Evolutionary conservation across 352 stramenopile genomes (phyloP).

Genomic region (Pythium dissimile): DNA sequence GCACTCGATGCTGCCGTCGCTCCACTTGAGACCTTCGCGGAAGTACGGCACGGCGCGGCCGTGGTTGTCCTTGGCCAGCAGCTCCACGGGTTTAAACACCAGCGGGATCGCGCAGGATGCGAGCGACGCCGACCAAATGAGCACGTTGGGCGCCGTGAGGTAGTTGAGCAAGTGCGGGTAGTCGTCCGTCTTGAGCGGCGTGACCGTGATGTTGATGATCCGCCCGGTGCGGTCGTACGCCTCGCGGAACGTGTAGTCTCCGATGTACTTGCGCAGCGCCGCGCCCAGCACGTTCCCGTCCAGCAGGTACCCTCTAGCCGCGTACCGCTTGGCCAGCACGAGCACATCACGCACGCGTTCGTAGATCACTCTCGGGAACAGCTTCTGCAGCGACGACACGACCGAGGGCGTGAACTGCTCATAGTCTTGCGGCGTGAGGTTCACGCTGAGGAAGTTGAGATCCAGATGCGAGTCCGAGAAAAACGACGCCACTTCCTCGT

Average conservation of each 20-base stretch:
- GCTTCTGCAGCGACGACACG: conserved; percentile 31
- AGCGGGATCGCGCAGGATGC: conserved; percentile 94
- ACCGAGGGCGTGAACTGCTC: conserved; percentile 56
- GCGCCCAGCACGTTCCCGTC: conserved; percentile 65
- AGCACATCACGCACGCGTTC: conserved; percentile 43
- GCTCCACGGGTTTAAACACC: conserved; percentile 93
- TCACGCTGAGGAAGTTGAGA: conserved; percentile 60
- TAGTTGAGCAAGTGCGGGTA: conserved; percentile 98
- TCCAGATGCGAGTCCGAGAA: conserved; percentile 42
- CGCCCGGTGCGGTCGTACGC: conserved; percentile 97
- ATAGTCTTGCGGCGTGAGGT: conserved; percentile 62
- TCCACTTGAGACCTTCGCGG: conserved; percentile 88
- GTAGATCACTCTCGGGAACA: conserved; percentile 48
- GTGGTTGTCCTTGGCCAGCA: conserved; percentile 93
- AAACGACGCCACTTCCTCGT: conserved; percentile 87
- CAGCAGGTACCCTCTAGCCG: conserved; percentile 68
- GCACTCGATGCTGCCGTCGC: conserved; percentile 91
- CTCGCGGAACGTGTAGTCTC: conserved; percentile 98
- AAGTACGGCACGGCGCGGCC: conserved; percentile 82
- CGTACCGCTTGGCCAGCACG: conserved; percentile 56
- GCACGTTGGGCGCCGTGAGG: conserved; percentile 96
- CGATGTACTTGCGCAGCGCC: conserved; percentile 87
- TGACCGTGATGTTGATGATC: conserved; percentile 99
- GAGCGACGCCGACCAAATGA: conserved; percentile 97
- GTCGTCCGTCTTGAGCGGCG: conserved; percentile 86